Evolutionary conservation across 2,329 filamentous ascomycete genomes (phyloP).

Genomic region (Orbilia brochopaga): DNA sequence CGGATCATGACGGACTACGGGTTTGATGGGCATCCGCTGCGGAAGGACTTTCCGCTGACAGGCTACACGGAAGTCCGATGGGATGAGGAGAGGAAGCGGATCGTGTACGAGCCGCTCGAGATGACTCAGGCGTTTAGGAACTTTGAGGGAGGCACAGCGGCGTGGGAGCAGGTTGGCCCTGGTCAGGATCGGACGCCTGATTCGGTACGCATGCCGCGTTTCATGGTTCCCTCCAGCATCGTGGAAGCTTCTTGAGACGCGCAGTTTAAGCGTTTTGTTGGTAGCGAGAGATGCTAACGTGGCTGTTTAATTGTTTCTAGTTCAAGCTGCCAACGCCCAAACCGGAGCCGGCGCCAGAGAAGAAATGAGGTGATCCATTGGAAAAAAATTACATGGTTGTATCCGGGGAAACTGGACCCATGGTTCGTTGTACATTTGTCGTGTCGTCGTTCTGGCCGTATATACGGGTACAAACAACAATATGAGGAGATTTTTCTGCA

Average conservation of each 20-base stretch:
- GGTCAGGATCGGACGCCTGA: conserved; percentile 53
- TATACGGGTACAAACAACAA: conserved; percentile 17
- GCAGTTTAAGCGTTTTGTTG: too few relatives aligned
- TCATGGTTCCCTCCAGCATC: too few relatives aligned
- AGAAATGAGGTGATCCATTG: conserved; percentile 3
- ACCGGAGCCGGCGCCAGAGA: conserved; percentile 63
- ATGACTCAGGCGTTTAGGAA: conserved; percentile 98
- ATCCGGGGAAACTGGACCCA: background rate
- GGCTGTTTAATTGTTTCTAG: conserved; percentile 55
- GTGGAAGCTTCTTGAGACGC: background rate
- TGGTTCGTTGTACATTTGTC: conserved; percentile 37
- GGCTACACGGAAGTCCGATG: conserved; percentile 98
- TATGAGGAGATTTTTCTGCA: background rate
- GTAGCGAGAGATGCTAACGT: conserved; percentile 10
- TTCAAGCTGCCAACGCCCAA: conserved; percentile 97
- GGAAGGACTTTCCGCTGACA: conserved; percentile 97
- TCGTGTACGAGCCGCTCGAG: conserved; percentile 96
- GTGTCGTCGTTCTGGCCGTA: conserved; percentile 24
- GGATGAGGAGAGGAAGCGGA: conserved; percentile 99
- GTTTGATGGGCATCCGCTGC: conserved; percentile 94
- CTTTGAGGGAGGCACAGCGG: conserved; percentile 85
- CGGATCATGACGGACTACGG: conserved; percentile 99
- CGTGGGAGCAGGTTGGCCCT: conserved; percentile 69
- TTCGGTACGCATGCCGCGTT: conserved; percentile 47
- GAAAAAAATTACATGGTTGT: conserved; percentile 1